A percentile compares a stretch with the other conserved stretches of the same genome.
These are phyloP conservation scores for Jatropha multifida DNA, from an alignment of 441 rosid genomes.

Conservation along the genomic window DNA sequence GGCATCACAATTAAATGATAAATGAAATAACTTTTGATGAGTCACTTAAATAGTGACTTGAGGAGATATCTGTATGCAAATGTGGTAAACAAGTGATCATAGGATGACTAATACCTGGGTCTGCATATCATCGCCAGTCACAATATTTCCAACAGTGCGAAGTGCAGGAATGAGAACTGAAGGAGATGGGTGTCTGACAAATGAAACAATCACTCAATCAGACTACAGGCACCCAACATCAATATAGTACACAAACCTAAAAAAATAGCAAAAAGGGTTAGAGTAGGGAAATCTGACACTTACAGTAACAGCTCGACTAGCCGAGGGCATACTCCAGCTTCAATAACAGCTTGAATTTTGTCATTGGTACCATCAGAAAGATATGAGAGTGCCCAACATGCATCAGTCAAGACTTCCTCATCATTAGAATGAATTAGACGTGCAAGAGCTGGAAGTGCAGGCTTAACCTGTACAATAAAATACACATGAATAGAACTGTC, in stretches of 20 bases:
- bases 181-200: constrained; percentile 68
- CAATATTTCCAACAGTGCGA: constrained; percentile 81
- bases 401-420: constrained; percentile 89
- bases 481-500: background rate
- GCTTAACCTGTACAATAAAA: constrained; percentile 53
- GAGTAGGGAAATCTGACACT: constrained; percentile 27
- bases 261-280: background rate
- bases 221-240: background rate
- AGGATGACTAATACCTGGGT: constrained; percentile 57
- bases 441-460: constrained; percentile 74
- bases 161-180: constrained; percentile 93
- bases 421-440: constrained; percentile 69
- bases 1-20: too few species aligned
- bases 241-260: background rate
- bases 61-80: background rate
- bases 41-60: background rate
- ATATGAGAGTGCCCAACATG: constrained; percentile 91
- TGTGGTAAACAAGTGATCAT: background rate
- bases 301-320: constrained; percentile 70
- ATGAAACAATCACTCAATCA: constrained; percentile 1
- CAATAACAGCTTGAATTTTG: constrained; percentile 80
- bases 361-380: constrained; percentile 93
- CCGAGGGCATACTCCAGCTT: constrained; percentile 67
- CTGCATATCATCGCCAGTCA: constrained; percentile 83
- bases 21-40: too few species aligned